Base-by-base conservation (phyloP, 495 filamentous ascomycete genomes). In the Geoglossum glabrum region DNA sequence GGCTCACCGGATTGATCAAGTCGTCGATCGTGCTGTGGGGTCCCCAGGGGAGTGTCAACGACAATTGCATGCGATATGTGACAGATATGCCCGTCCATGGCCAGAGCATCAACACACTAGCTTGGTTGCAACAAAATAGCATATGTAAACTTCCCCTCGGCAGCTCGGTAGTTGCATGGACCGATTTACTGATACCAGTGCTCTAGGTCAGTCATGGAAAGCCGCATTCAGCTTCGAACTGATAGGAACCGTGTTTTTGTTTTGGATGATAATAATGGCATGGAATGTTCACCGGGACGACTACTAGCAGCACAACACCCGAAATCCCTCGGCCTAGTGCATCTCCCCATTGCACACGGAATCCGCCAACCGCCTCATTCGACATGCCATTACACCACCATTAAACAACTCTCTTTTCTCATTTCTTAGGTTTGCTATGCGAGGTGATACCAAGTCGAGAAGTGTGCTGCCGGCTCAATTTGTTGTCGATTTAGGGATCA, bases 221-320 rank as follows among this genome's bases (percentile, higher is more conserved):
- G 78, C 81, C 0, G 76, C 72, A 9, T 83, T 81, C 66, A 79
- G 79, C 25, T 83, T 84, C 64, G 84, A 81, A 62, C 68, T 94
- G 54, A 76, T 95, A 5, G 90, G 86, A 51, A 79, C 74, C 10
- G 77, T 97, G 27, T 93, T 95, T 65, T 78, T 94, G 64, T 63
- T 96, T 7, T 97, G 89, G 90, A 90, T 97, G 74, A 88, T 95
- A 67, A 72, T 97, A 50, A 87, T 97, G 82, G 82, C 84, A 19
- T 85, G 81, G 70, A 86, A 95, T 69, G 92, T 98, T 15, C 83
- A 86, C 21, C n/a, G 23, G n/a, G 54, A 38, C 31, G 54, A 56
- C 49, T 52, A 28, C 28, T 52, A 52, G 49, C 6, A 27, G 26
- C 2, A 13, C 23, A 30, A n/a, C 17, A 10, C 40, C 10, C 10